phyloP scores from a whole-genome alignment of 768 basidiomycete species.

The Hygrophoropsis aurantiaca region DNA sequence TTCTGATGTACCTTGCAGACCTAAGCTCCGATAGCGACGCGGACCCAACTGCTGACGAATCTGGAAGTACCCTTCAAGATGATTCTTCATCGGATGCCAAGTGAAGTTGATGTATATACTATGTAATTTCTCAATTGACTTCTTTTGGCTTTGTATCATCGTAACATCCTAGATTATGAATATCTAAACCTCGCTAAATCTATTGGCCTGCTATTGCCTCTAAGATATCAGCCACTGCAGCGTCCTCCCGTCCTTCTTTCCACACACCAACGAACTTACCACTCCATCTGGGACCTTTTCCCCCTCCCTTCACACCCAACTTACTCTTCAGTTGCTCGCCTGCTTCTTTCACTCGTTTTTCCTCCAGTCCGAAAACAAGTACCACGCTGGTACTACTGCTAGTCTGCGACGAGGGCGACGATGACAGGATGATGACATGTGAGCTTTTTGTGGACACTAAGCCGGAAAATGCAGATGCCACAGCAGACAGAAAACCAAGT shows the following conservation, averaged over 20 bases:
- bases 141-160: slow-evolving; percentile 4
- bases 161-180: slow-evolving; percentile 8
- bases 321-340: slow-evolving; percentile 59
- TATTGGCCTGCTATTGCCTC: slow-evolving; percentile 5
- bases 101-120: slow-evolving; percentile 5
- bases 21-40: slow-evolving; percentile 11
- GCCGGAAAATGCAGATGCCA: slow-evolving; percentile 48
- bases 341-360: slow-evolving; percentile 54
- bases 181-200: slow-evolving; percentile 11
- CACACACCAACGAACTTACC: slow-evolving; percentile 56
- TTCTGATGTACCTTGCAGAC: slow-evolving; percentile 16
- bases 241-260: slow-evolving; percentile 48
- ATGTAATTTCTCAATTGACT: slow-evolving; percentile 1
- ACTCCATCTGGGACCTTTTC: slow-evolving; percentile 75
- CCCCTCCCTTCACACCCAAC: slow-evolving; percentile 72
- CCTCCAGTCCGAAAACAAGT: slow-evolving; percentile 60
- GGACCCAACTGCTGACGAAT: slow-evolving; percentile 14
- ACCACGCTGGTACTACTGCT: slow-evolving; percentile 50
- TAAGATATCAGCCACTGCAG: slow-evolving; percentile 39
- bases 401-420: slow-evolving; percentile 60
- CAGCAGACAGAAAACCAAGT: slow-evolving; percentile 58
- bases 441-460: slow-evolving; percentile 17
- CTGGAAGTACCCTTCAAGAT: slow-evolving; percentile 3
- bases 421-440: slow-evolving; percentile 57
- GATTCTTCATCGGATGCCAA: neutral